phyloP scores from a whole-genome alignment of 1,284 basidiomycete species.

The Apiotrichum brassicae region DNA sequence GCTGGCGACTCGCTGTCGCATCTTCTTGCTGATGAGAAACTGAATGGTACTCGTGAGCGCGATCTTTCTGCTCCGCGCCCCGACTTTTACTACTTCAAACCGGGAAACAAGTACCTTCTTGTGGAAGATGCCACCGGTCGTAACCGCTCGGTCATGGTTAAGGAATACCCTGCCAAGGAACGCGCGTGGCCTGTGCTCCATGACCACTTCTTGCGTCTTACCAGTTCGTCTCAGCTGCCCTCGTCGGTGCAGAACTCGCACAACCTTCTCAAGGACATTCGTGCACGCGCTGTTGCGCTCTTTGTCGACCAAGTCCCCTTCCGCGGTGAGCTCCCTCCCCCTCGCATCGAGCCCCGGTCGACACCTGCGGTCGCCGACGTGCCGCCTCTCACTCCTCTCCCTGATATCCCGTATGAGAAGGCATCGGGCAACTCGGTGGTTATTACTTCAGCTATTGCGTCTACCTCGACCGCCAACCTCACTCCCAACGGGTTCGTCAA shows the following conservation, averaged over 20 bases:
- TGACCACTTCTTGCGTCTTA: constrained; percentile 43
- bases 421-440: constrained; percentile 93
- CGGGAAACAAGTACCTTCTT: constrained; percentile 71
- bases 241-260: constrained; percentile 7
- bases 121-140: constrained; percentile 85
- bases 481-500: constrained; percentile 26
- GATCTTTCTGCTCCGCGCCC: constrained; percentile 80
- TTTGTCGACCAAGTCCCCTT: constrained; percentile 37
- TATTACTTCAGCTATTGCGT: constrained; percentile 82
- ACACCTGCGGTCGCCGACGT: constrained; percentile 24
- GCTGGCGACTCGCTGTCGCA: constrained; percentile 46
- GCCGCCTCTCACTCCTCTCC: constrained; percentile 23
- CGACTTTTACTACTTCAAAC: constrained; percentile 83
- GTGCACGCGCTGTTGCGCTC: constrained; percentile 36
- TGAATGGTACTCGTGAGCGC: constrained; percentile 81
- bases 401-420: constrained; percentile 55
- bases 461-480: constrained; percentile 58
- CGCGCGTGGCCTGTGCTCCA: constrained; percentile 53
- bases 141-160: constrained; percentile 52
- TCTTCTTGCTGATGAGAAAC: constrained; percentile 77
- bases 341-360: constrained; percentile 25
- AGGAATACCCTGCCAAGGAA: constrained; percentile 50
- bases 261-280: constrained; percentile 23
- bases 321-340: constrained; percentile 31
- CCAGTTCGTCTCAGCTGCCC: constrained; percentile 25